Conservation (phyloP, 495 filamentous ascomycete species). For the Talaromyces ruber region DNA sequence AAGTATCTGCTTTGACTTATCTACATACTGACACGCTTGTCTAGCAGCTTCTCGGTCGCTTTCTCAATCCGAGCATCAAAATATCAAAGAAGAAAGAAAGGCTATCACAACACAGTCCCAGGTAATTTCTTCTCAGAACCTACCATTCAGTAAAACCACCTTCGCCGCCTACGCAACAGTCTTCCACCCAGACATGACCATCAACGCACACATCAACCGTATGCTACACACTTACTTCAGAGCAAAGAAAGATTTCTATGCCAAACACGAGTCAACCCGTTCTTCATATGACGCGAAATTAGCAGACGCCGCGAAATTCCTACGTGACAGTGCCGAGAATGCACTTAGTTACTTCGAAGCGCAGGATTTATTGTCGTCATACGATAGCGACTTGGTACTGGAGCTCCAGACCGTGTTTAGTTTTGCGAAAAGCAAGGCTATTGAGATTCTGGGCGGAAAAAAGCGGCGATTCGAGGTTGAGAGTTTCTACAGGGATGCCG, state of each 20-base stretch:
- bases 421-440: slow-evolving; percentile 22
- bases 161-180: not conserved
- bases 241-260: slow-evolving; percentile 31
- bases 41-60: not conserved
- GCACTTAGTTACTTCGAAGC: slow-evolving; percentile 24
- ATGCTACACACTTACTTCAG: slow-evolving; percentile 25
- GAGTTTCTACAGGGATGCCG: not conserved
- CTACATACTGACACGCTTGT: not conserved
- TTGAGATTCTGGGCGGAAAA: slow-evolving; percentile 31
- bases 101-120: not conserved
- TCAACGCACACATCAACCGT: slow-evolving; percentile 15
- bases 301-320: slow-evolving; percentile 30
- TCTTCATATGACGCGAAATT: slow-evolving; percentile 10
- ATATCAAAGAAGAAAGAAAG: not conserved
- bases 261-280: slow-evolving; percentile 6
- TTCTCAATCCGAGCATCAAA: not conserved
- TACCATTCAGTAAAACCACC: not conserved
- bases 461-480: slow-evolving; percentile 32
- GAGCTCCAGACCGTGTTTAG: slow-evolving; percentile 24
- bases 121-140: not conserved
- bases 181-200: not conserved
- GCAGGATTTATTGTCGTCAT: slow-evolving; percentile 13
- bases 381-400: slow-evolving; percentile 9
- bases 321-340: slow-evolving; percentile 43
- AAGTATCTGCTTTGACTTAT: not conserved